Percentiles rank a stretch among this genome's conserved stretches.
Conservation (phyloP, 306 rosid species). For the Vigna trinervia region DNA sequence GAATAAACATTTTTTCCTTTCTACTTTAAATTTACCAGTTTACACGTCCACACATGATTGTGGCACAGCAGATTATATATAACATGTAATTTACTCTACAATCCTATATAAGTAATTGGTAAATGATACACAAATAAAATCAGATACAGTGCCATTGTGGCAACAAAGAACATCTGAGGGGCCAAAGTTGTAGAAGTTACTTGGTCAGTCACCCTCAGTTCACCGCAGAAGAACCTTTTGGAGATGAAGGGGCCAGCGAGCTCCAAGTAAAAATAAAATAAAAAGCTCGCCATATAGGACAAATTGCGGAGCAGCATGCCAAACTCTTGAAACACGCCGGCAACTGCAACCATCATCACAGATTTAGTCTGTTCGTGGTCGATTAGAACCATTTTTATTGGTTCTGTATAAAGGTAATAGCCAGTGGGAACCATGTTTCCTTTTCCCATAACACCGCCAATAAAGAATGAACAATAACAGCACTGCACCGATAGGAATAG, state of each 20-base stretch:
- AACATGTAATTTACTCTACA: conserved; percentile 25
- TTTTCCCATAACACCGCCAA: conserved; percentile 90
- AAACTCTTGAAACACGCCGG: conserved; percentile 29
- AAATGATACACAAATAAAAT: conserved; percentile 32
- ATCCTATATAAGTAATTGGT: conserved; percentile 28
- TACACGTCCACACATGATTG: conserved; percentile 26
- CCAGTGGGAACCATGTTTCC: conserved; percentile 74
- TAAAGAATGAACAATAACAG: conserved; percentile 63
- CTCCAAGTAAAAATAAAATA: conserved; percentile 24
- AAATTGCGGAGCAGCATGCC: conserved; percentile 39
- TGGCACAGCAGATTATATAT: not conserved
- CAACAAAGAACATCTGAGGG: conserved; percentile 19
- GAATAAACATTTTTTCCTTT: conserved; percentile 8
- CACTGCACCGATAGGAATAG: conserved; percentile 73
- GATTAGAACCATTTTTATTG: conserved; percentile 62
- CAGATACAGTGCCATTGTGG: conserved; percentile 27
- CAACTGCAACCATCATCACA: conserved; percentile 18
- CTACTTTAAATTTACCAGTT: not conserved
- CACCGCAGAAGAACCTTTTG: conserved; percentile 25
- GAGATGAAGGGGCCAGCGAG: conserved; percentile 4
- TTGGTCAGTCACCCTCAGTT: conserved; percentile 30
- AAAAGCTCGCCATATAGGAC: conserved; percentile 47
- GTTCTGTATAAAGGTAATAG: conserved; percentile 72
- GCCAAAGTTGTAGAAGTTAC: conserved; percentile 28
- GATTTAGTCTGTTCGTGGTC: conserved; percentile 76